Base-by-base conservation (phyloP, 768 basidiomycete genomes). In the Tulasnella sp. region DNA sequence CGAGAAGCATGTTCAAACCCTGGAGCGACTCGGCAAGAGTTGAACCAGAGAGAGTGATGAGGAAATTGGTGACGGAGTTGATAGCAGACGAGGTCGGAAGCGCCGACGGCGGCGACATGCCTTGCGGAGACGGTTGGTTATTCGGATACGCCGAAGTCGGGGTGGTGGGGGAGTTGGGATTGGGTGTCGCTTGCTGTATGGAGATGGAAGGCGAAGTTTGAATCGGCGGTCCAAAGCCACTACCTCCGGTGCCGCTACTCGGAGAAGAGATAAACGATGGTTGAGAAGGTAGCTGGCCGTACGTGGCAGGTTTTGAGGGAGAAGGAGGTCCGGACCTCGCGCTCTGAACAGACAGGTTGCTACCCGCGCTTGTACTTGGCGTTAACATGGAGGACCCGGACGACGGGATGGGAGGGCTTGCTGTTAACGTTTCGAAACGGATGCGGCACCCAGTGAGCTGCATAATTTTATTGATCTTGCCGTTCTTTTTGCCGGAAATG, bases 401-500 rank as follows among this genome's bases (percentile, higher is more conserved):
- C 14, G 64, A 40, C 3, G 52, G 52, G 52, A 59, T 59, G 8
- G 52, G 52, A 29, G 52, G 52, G 16, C 52, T 59, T n/a, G 67
- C 94, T 79, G 95, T 97, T 83, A 96, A 92, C 6, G 95, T 96
- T 83, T 98, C 96, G 75, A 98, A 98, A 81, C 97, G 97, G 84
- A 99, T 97, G 83, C 97, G 96, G 79, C 95, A 95, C 76, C 91
- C 92, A 36, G 95, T 91, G 14, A 89, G 90, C 80, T 98, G 95
- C 94, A 98, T 98, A 79, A 98, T 97, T 83, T 98, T 98, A 84
- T 98, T 98, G 80, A 98, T 94, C 82, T 99, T 99, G 72, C 96
- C 96, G 77, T 98, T 98, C 85, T 98, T 98, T 85, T 99, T 99
- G 59, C 96, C 96, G 72, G 91, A 92, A 80, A 99, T 97, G 82